Conservation (phyloP, 305 asterid species). For the Fraxinus greggii region DNA sequence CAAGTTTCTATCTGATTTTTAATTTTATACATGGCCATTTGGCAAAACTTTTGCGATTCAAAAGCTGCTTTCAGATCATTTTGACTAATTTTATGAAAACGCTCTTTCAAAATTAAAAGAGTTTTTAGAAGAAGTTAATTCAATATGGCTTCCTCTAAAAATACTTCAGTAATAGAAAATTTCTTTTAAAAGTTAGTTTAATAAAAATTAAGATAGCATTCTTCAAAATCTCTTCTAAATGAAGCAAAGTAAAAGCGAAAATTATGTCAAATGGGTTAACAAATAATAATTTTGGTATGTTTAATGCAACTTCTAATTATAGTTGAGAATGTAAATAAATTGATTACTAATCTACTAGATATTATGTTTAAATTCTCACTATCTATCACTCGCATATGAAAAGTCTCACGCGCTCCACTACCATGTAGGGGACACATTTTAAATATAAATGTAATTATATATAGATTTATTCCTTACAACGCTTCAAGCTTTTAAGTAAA, state of each 20-base stretch:
- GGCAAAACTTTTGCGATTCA: too few relatives aligned
- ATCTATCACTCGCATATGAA: not conserved
- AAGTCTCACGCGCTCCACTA: not conserved
- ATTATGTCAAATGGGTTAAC: too few relatives aligned
- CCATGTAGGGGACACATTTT: not conserved
- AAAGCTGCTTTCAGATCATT: too few relatives aligned
- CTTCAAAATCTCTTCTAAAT: too few relatives aligned
- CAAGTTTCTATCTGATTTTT: constrained; percentile 16
- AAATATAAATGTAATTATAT: not conserved
- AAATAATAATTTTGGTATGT: not conserved
- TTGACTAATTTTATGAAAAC: too few relatives aligned
- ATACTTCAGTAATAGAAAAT: too few relatives aligned
- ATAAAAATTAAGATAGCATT: too few relatives aligned
- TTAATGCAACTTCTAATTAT: not conserved
- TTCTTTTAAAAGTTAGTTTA: too few relatives aligned
- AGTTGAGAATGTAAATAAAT: not conserved
- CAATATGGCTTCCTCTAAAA: too few relatives aligned
- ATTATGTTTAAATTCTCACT: not conserved
- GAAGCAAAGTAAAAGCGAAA: too few relatives aligned
- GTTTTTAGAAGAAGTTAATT: too few relatives aligned
- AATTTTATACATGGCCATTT: not conserved
- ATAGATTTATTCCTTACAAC: not conserved
- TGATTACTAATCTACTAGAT: not conserved
- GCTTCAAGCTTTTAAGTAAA: not conserved
- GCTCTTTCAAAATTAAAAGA: too few relatives aligned